A percentile compares a stretch with the other conserved stretches of the same genome.
Conservation (phyloP, 2,329 filamentous ascomycete species). For the Curvularia sp. region DNA sequence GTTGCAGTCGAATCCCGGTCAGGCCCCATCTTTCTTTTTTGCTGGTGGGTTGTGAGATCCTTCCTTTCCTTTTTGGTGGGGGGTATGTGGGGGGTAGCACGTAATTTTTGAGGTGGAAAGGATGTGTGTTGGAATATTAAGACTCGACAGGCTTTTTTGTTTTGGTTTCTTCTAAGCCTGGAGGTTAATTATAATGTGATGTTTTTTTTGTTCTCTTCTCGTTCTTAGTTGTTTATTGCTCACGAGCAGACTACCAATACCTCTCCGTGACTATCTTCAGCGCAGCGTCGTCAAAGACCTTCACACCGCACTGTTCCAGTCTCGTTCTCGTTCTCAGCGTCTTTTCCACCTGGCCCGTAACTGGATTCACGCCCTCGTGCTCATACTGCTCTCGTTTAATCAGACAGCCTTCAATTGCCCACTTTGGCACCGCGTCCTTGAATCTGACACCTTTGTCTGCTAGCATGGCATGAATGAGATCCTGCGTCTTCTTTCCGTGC, state of each 20-base stretch:
- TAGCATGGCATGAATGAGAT: slow-evolving; percentile 37
- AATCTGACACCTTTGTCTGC: slow-evolving; percentile 33
- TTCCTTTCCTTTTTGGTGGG: slow-evolving; percentile 1
- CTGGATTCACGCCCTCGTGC: slow-evolving; percentile 40
- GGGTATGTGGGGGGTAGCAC: neutral
- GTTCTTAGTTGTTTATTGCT: too few relatives aligned
- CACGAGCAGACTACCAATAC: slow-evolving; percentile 39
- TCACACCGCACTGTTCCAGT: slow-evolving; percentile 38
- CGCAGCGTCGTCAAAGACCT: slow-evolving; percentile 32
- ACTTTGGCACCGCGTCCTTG: slow-evolving; percentile 40
- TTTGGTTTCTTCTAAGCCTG: too few relatives aligned
- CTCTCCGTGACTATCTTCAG: slow-evolving; percentile 36
- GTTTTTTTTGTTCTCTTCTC: neutral
- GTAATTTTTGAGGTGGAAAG: too few relatives aligned
- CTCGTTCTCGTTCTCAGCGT: slow-evolving; percentile 35
- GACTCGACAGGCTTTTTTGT: too few relatives aligned
- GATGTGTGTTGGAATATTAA: too few relatives aligned
- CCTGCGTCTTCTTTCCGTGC: slow-evolving; percentile 34
- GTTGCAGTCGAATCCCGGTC: slow-evolving; percentile 39
- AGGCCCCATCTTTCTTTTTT: slow-evolving; percentile 34
- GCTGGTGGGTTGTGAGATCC: too few relatives aligned
- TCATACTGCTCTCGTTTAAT: slow-evolving; percentile 42
- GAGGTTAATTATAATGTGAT: too few relatives aligned
- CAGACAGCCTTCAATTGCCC: slow-evolving; percentile 44
- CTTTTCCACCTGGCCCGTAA: slow-evolving; percentile 33